Evolutionary conservation across 495 filamentous ascomycete genomes (phyloP).

Genomic region (Hyaloscypha finlandica): DNA sequence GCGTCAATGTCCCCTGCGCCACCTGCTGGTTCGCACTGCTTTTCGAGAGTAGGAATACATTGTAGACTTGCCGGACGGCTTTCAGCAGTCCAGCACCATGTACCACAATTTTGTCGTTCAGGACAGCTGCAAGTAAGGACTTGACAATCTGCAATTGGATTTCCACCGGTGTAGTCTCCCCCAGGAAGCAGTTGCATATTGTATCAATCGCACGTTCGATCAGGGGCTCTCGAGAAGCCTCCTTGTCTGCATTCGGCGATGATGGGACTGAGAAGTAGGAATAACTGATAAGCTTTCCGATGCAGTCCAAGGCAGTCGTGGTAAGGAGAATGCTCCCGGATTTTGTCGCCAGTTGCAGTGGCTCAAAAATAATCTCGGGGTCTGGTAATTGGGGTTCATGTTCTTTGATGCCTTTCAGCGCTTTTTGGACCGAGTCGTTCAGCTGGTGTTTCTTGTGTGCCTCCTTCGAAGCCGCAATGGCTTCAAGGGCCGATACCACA

Average conservation of each 20-base stretch:
- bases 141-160: constrained; percentile 98
- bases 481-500: constrained; percentile 87
- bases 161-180: constrained; percentile 85
- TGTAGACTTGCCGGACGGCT: constrained; percentile 98
- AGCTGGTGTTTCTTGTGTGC: constrained; percentile 78
- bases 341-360: constrained; percentile 84
- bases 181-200: constrained; percentile 98
- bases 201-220: constrained; percentile 98
- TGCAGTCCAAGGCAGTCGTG: constrained; percentile 92
- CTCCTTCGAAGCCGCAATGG: constrained; percentile 86
- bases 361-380: constrained; percentile 88
- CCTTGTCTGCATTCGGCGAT: constrained; percentile 49
- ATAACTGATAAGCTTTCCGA: constrained; percentile 97
- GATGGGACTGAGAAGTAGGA: constrained; percentile 89
- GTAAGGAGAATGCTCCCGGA: constrained; percentile 78
- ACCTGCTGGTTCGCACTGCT: constrained; percentile 92
- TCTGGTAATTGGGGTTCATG: constrained; percentile 70
- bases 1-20: constrained; percentile 92
- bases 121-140: constrained; percentile 88
- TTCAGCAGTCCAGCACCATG: constrained; percentile 96
- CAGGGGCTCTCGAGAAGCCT: constrained; percentile 59
- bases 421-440: constrained; percentile 75
- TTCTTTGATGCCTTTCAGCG: constrained; percentile 79
- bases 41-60: constrained; percentile 94
- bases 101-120: constrained; percentile 98